Evolutionary conservation across 2,329 filamentous ascomycete species (phyloP), one percentile per base, ranked within the genome.

Genomic region (Aspergillus versicolor): DNA sequence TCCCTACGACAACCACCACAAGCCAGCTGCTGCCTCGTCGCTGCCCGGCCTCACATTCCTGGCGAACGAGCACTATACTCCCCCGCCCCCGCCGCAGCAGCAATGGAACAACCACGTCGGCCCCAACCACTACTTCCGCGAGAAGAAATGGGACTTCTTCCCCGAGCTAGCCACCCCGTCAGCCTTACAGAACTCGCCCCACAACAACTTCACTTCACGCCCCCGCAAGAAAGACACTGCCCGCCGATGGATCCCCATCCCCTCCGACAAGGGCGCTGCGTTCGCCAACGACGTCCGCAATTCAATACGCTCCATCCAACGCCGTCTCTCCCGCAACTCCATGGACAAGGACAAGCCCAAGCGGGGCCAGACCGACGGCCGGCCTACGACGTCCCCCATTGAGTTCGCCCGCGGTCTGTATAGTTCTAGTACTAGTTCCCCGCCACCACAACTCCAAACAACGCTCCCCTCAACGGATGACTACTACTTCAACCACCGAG

Each of bases 111-210:
- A 51, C 7, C 63, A 63, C 5, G 54, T 59, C 3, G 69, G 67
- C 19, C 63, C 67, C 4, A 72, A 69, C 54, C 71, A 72, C 58
- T 75, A 75, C 45, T 75, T 75, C 45, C 67, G 72, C 6, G 73
- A 75, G 45, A 75, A 75, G 62, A 75, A 74, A 58, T 75, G 70
- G 71, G 72, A 75, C 59, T 73, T 74, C 60, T 75, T 75, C 56
- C 73, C 73, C 1, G 73, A 75, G 56, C 49, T 75, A 32, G 73
- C 70, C 0, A 67, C 68, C 0, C 69, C 70, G 3, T 67, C 69
- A 4, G 58, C 64, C n/a, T 8, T 66, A 4, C 65, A 60, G 47
- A 40, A 51, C 17, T 42, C 65, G 50, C 56, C 56, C 60, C 15
- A 60, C 46, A 53, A 11, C 37, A 15, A 3, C 37, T 60, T 49